phyloP scores from a whole-genome alignment of 192 early-diverging fungal genomes.

The Neocallimastix lanati region DNA sequence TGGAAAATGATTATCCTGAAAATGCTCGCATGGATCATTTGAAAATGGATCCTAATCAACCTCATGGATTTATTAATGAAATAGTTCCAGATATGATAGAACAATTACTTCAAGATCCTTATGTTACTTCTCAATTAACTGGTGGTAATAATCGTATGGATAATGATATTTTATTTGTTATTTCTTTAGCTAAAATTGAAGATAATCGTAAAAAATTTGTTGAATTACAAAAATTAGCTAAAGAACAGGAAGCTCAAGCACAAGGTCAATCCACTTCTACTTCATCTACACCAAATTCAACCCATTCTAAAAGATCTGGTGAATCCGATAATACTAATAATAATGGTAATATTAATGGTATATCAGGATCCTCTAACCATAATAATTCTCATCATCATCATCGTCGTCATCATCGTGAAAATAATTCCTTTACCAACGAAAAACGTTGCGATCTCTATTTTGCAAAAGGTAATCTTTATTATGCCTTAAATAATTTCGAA shows the following conservation, averaged over 20 bases:
- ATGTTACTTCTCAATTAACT: not conserved
- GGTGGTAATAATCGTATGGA: not conserved
- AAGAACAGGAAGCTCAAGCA: not conserved
- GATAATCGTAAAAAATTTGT: not conserved
- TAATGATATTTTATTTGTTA: not conserved
- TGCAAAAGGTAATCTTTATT: slow-evolving; percentile 68
- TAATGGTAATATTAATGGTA: too few relatives aligned
- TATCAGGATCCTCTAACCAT: too few relatives aligned
- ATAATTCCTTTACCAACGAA: slow-evolving; percentile 11
- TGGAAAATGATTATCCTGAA: slow-evolving; percentile 13
- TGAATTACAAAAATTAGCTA: not conserved
- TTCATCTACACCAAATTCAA: not conserved
- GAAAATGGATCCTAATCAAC: not conserved
- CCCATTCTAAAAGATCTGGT: too few relatives aligned
- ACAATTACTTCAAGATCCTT: not conserved
- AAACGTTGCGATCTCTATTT: slow-evolving; percentile 70
- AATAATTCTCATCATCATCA: not conserved
- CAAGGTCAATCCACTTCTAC: not conserved
- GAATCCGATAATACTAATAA: too few relatives aligned
- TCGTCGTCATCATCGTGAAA: not conserved
- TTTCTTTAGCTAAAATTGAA: not conserved
- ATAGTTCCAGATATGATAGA: not conserved
- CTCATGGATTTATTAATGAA: not conserved
- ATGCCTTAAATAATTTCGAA: slow-evolving; percentile 48
- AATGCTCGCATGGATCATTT: slow-evolving; percentile 7